These are phyloP conservation scores for Macrolepiota fuliginosa DNA, from an alignment of 768 basidiomycete genomes.

Conservation along the genomic window DNA sequence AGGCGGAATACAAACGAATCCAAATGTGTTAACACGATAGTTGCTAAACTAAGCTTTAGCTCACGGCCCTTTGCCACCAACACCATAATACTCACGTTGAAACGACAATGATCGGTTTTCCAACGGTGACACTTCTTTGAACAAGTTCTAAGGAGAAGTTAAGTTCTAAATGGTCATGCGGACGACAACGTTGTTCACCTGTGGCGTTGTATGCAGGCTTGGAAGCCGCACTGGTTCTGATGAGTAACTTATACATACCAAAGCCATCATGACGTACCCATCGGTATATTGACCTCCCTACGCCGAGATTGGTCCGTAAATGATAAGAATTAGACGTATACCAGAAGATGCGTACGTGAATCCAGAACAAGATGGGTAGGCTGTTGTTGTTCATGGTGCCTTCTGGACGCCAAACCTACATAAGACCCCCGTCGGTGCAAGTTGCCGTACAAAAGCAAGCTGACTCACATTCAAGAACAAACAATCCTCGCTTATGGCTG, in stretches of 20 bases:
- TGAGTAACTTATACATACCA: neutral
- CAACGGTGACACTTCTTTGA: conserved; percentile 40
- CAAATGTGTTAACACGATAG: conserved; percentile 57
- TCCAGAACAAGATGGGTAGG: conserved; percentile 37
- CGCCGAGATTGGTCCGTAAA: neutral
- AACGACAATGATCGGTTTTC: conserved; percentile 55
- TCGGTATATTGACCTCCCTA: conserved; percentile 50
- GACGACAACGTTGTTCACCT: conserved; percentile 27
- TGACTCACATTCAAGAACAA: conserved; percentile 47
- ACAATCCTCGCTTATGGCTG: conserved; percentile 50
- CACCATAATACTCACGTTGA: conserved; percentile 35
- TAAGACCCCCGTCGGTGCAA: neutral
- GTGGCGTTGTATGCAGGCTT: conserved; percentile 47
- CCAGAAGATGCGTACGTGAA: conserved; percentile 24
- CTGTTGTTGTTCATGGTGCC: conserved; percentile 23
- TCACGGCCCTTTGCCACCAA: neutral
- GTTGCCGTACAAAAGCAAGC: neutral
- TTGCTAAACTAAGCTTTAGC: conserved; percentile 32
- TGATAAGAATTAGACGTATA: neutral
- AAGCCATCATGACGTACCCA: conserved; percentile 26
- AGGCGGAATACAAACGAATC: conserved; percentile 37
- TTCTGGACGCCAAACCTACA: conserved; percentile 34
- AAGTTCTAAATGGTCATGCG: neutral
- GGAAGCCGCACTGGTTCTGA: conserved; percentile 28
- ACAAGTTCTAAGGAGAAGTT: conserved; percentile 37